phyloP scores from a whole-genome alignment of 2,329 filamentous ascomycete species.

The Xylariaceae sp. region DNA sequence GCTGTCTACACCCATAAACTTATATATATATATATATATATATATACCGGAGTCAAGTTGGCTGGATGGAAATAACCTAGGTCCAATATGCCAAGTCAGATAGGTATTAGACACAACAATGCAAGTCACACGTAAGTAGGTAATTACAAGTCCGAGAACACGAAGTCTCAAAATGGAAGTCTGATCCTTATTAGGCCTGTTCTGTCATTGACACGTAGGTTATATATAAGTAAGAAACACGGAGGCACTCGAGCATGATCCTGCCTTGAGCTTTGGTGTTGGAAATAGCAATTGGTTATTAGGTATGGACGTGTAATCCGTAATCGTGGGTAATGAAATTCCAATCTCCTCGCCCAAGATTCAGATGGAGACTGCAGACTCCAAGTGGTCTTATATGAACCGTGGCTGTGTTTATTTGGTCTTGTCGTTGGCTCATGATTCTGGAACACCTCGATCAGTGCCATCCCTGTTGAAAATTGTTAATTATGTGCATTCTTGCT shows the following conservation, averaged over 20 bases:
- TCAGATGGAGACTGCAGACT: neutral
- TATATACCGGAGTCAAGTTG: neutral
- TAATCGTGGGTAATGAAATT: neutral
- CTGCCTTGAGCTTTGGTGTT: neutral
- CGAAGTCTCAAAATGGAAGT: neutral
- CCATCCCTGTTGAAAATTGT: neutral
- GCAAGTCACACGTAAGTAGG: neutral
- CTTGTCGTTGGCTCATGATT: conserved; percentile 6
- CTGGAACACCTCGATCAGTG: conserved; percentile 8
- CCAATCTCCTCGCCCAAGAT: neutral
- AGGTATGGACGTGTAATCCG: too few species aligned
- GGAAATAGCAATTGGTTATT: neutral
- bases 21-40: too few species aligned
- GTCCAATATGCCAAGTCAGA: neutral
- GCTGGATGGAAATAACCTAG: neutral
- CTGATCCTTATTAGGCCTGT: too few species aligned
- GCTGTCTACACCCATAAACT: neutral
- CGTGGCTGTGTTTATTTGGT: conserved; percentile 28
- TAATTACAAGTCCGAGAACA: neutral
- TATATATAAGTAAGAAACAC: too few species aligned
- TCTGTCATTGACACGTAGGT: neutral
- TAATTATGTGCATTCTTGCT: neutral
- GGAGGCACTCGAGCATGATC: neutral
- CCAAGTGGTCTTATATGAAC: conserved; percentile 9
- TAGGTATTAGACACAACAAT: neutral